A percentile compares a stretch with the other conserved stretches of the same genome.
Evolutionary conservation across 1,139 yeast species (phyloP).

Genomic region (Wickerhamomyces sp.): DNA sequence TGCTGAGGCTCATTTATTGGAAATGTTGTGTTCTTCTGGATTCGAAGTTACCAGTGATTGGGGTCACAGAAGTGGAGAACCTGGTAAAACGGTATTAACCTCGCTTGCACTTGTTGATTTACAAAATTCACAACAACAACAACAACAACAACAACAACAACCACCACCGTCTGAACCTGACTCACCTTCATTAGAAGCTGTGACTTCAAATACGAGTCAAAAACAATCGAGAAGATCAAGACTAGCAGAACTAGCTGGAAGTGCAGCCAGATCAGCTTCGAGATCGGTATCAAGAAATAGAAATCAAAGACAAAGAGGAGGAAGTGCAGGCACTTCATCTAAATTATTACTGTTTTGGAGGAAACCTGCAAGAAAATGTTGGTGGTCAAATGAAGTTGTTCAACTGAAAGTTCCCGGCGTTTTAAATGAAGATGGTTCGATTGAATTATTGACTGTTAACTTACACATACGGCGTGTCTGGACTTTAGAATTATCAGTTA

Average conservation of each 20-base stretch:
- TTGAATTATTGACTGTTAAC: conserved; percentile 22
- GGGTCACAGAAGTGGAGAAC: conserved; percentile 87
- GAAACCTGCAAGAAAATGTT: conserved; percentile 97
- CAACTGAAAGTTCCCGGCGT: conserved; percentile 43
- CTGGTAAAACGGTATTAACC: conserved; percentile 78
- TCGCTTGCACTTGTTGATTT: conserved; percentile 80
- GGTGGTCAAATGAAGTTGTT: conserved; percentile 85
- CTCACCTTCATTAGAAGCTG: conserved; percentile 46
- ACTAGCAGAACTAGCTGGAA: conserved; percentile 38
- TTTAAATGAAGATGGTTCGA: conserved; percentile 22
- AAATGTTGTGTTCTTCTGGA: conserved; percentile 93
- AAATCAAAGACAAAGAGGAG: conserved; percentile 30
- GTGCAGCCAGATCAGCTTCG: conserved; percentile 42
- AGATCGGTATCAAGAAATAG: conserved; percentile 38
- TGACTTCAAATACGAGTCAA: conserved; percentile 29
- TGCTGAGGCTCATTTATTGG: conserved; percentile 92
- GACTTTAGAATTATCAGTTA: conserved; percentile 36
- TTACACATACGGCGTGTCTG: conserved; percentile 38
- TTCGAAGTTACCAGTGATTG: conserved; percentile 64
- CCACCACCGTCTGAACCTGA: conserved; percentile 24
- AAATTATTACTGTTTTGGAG: conserved; percentile 92
- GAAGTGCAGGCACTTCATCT: conserved; percentile 45
- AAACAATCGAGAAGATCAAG: conserved; percentile 39
- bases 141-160: conserved; percentile 13
- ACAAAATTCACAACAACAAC: conserved; percentile 28